Evolutionary conservation across 257 asterid genomes (phyloP).

Genomic region (Eucommia ulmoides): DNA sequence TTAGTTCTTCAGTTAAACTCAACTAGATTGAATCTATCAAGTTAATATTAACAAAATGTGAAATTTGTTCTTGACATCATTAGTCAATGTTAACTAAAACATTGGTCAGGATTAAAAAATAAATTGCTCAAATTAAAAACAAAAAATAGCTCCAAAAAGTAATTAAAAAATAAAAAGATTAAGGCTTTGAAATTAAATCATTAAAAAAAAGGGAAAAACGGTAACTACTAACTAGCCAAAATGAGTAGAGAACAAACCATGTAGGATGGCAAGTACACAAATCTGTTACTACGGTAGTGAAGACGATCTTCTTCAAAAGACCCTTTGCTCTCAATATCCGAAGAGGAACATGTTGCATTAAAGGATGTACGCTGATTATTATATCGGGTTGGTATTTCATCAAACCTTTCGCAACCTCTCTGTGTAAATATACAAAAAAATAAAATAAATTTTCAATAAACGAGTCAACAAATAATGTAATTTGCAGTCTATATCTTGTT

Average conservation of each 20-base stretch:
- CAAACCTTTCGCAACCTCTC: conserved; percentile 94
- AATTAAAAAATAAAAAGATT: conserved; percentile 14
- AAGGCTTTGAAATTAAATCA: not conserved
- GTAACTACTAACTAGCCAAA: conserved; percentile 9
- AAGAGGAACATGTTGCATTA: conserved; percentile 97
- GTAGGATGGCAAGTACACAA: conserved; percentile 96
- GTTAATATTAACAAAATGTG: too few relatives aligned
- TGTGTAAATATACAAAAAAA: conserved; percentile 20
- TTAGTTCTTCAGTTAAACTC: too few relatives aligned
- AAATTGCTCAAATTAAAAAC: not conserved
- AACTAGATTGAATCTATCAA: too few relatives aligned
- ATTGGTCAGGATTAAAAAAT: too few relatives aligned
- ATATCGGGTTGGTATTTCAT: conserved; percentile 94
- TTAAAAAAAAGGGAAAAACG: too few relatives aligned
- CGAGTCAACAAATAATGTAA: too few relatives aligned
- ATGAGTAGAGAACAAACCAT: conserved; percentile 42
- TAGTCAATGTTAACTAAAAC: too few relatives aligned
- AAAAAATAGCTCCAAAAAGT: too few relatives aligned
- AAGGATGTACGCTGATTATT: conserved; percentile 94
- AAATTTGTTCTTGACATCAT: too few relatives aligned
- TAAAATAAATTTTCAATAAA: too few relatives aligned
- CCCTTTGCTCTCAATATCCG: conserved; percentile 90
- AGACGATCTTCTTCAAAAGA: conserved; percentile 83
- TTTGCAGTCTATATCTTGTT: too few relatives aligned
- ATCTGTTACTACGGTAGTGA: conserved; percentile 90